Percentiles rank a stretch among this genome's conserved stretches.
These are phyloP conservation scores for Aspergillus sp. DNA, from an alignment of 2,329 filamentous ascomycete species.

Conservation along the genomic window DNA sequence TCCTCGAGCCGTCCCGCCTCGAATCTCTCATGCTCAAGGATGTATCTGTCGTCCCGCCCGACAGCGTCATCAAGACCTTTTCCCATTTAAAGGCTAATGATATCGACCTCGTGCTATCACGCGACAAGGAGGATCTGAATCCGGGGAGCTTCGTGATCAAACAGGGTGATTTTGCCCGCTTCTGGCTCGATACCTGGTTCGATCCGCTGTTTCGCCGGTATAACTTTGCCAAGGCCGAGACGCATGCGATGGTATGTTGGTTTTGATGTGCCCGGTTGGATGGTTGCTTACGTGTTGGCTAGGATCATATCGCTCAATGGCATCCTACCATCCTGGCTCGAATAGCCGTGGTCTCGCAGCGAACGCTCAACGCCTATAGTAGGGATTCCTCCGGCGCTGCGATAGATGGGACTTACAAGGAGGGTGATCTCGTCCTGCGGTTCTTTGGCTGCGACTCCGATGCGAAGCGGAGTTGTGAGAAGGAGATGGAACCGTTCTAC, in stretches of 20 bases:
- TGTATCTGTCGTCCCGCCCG: constrained; percentile 78
- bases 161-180: constrained; percentile 83
- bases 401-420: constrained; percentile 57
- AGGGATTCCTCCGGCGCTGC: constrained; percentile 29
- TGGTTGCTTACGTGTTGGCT: constrained; percentile 17
- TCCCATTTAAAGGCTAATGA: constrained; percentile 65
- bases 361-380: constrained; percentile 70
- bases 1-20: constrained; percentile 59
- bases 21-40: constrained; percentile 77
- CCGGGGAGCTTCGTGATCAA: constrained; percentile 69
- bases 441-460: constrained; percentile 62
- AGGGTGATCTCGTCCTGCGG: constrained; percentile 75
- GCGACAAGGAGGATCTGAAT: constrained; percentile 72
- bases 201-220: constrained; percentile 89
- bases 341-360: constrained; percentile 80
- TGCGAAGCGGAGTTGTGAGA: constrained; percentile 54
- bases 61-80: constrained; percentile 95
- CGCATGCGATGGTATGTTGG: constrained; percentile 68
- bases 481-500: constrained; percentile 55
- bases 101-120: constrained; percentile 72
- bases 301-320: constrained; percentile 92
- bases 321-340: constrained; percentile 91
- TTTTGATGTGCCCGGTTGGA: constrained; percentile 2
- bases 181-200: constrained; percentile 91
- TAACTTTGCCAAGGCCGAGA: constrained; percentile 92